These are phyloP conservation scores for Pseudogymnoascus sp. DNA, from an alignment of 2,329 filamentous ascomycete genomes.

Conservation along the genomic window DNA sequence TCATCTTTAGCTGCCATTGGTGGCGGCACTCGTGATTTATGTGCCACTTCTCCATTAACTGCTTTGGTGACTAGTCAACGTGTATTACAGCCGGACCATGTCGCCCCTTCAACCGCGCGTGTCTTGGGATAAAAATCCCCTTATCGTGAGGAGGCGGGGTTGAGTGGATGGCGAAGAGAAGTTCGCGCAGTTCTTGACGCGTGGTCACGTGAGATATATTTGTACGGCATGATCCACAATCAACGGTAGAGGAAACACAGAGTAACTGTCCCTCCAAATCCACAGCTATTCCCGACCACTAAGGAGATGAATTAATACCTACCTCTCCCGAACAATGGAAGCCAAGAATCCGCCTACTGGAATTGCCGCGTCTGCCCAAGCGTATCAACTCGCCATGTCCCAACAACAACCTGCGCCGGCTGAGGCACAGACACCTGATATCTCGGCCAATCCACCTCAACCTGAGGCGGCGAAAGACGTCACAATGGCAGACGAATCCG, in stretches of 20 bases:
- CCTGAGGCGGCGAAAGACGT: background rate
- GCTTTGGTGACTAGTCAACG: background rate
- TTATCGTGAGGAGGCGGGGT: background rate
- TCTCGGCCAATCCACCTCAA: background rate
- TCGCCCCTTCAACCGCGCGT: background rate
- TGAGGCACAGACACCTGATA: conserved; percentile 13
- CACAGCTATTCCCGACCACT: background rate
- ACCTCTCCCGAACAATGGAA: background rate
- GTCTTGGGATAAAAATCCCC: background rate
- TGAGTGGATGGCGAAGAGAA: background rate
- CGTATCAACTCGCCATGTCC: conserved; percentile 24
- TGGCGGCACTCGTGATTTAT: background rate
- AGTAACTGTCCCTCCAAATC: background rate
- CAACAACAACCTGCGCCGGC: conserved; percentile 19
- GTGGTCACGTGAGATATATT: background rate
- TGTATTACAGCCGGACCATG: background rate
- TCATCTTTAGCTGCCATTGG: background rate
- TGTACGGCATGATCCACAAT: background rate
- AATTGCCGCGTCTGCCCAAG: conserved; percentile 23
- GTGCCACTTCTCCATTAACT: background rate
- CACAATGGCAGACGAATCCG: background rate
- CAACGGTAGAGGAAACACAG: background rate
- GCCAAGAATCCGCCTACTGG: conserved; percentile 12
- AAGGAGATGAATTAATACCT: conserved; percentile 7
- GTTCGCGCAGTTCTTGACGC: conserved; percentile 2